These are phyloP conservation scores for Flaveria ramosissima DNA, from an alignment of 129 eudicot species.

Conservation along the genomic window DNA sequence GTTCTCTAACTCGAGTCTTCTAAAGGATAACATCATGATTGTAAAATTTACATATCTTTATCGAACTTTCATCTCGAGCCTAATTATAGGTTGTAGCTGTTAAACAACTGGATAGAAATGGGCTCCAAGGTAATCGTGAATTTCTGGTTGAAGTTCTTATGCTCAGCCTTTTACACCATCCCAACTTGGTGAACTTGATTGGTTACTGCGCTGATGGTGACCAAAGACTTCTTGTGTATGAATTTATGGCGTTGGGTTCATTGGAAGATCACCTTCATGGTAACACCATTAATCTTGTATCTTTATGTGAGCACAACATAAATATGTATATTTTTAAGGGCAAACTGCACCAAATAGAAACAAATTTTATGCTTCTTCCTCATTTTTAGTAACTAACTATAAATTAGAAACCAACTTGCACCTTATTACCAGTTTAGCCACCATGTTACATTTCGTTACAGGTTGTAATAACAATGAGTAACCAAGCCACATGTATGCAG, in stretches of 20 bases:
- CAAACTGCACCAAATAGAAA: no score
- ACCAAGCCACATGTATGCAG: no score
- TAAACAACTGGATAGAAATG: slow-evolving; percentile 73
- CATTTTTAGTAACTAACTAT: no score
- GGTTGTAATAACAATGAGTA: no score
- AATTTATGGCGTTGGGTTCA: slow-evolving; percentile 75
- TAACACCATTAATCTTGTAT: slow-evolving; percentile 18
- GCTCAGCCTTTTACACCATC: slow-evolving; percentile 78
- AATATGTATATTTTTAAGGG: no score
- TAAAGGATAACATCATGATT: neutral
- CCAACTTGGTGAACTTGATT: slow-evolving; percentile 67
- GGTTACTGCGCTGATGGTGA: slow-evolving; percentile 82
- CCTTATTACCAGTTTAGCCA: neutral
- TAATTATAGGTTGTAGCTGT: slow-evolving; percentile 60
- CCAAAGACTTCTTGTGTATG: slow-evolving; percentile 77
- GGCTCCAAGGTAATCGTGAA: slow-evolving; percentile 80
- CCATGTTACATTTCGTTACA: no score
- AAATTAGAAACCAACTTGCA: no score
- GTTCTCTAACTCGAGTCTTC: no score
- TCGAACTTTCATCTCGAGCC: neutral
- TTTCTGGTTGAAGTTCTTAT: slow-evolving; percentile 73
- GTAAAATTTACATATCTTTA: neutral
- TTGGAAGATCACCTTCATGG: slow-evolving; percentile 78
- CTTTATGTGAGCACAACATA: neutral
- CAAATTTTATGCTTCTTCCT: neutral